Percentiles rank a stretch among this genome's conserved stretches.
Evolutionary conservation across 2,329 filamentous ascomycete species (phyloP).

Genomic region (Paradendryphiella salina): DNA sequence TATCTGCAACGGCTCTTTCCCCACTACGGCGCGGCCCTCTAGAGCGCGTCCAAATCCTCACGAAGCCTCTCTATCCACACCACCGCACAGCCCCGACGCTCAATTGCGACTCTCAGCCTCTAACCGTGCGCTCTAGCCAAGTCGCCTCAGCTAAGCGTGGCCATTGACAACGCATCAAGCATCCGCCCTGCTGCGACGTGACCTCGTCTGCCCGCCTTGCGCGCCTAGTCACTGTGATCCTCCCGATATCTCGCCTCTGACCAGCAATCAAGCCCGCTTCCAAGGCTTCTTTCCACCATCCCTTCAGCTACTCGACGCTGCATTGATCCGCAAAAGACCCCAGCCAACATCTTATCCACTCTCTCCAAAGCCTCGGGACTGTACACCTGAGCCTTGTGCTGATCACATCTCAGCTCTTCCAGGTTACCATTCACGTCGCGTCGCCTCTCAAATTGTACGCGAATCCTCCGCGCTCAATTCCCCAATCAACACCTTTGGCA

Average conservation of each 20-base stretch:
- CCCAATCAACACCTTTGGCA: neutral
- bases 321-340: constrained; percentile 4
- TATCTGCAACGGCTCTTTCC: constrained; percentile 38
- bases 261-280: constrained; percentile 40
- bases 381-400: constrained; percentile 31
- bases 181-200: constrained; percentile 45
- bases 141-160: constrained; percentile 46
- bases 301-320: neutral
- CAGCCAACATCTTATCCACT: constrained; percentile 3
- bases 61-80: constrained; percentile 19
- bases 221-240: constrained; percentile 36
- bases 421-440: constrained; percentile 43
- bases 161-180: constrained; percentile 52
- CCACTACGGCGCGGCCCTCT: constrained; percentile 46
- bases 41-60: constrained; percentile 30
- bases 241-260: constrained; percentile 34
- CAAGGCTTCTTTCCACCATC: constrained; percentile 17
- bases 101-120: constrained; percentile 38
- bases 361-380: constrained; percentile 29
- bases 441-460: constrained; percentile 29
- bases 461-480: constrained; percentile 1
- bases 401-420: constrained; percentile 38
- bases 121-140: constrained; percentile 38
- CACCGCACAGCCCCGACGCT: constrained; percentile 42
- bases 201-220: constrained; percentile 34